Evolutionary conservation across 2,329 filamentous ascomycete species (phyloP).

Genomic region (Podosphaera leucotricha): DNA sequence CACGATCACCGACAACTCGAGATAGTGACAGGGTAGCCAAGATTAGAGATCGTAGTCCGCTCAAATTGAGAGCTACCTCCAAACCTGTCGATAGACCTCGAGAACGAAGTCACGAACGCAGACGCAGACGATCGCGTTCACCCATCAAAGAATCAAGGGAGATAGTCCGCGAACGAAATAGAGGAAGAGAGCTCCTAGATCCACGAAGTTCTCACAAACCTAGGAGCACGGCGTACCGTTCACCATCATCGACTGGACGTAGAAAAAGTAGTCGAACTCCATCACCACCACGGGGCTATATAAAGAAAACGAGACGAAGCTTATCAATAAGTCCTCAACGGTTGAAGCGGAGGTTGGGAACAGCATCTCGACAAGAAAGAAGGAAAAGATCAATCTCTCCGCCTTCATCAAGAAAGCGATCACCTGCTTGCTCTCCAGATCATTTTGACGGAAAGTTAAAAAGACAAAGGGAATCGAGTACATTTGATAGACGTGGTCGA

Average conservation of each 20-base stretch:
- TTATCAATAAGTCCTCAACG: slow-evolving; percentile 14
- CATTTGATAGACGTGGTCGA: slow-evolving; percentile 11
- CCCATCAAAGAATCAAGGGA: slow-evolving; percentile 13
- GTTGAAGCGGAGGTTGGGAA: slow-evolving; percentile 6
- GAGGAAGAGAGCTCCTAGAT: slow-evolving; percentile 16
- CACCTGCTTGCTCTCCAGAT: slow-evolving; percentile 8
- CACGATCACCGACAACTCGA: slow-evolving; percentile 16
- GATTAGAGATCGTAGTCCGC: slow-evolving; percentile 12
- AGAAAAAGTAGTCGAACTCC: slow-evolving; percentile 14
- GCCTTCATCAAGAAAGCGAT: slow-evolving; percentile 11
- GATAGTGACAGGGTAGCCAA: slow-evolving; percentile 15
- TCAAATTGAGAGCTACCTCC: slow-evolving; percentile 10
- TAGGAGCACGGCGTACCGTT: slow-evolving; percentile 12
- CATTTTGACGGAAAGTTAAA: slow-evolving; percentile 9
- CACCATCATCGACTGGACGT: slow-evolving; percentile 15
- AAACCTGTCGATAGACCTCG: slow-evolving; percentile 10
- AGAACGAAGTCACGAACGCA: slow-evolving; percentile 14
- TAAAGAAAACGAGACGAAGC: slow-evolving; percentile 14
- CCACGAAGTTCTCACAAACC: slow-evolving; percentile 15
- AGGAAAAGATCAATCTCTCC: slow-evolving; percentile 12
- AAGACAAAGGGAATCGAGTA: slow-evolving; percentile 9
- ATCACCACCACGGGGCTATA: slow-evolving; percentile 14
- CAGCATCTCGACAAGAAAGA: slow-evolving; percentile 10
- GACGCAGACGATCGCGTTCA: slow-evolving; percentile 13
- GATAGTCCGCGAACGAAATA: slow-evolving; percentile 15